These are phyloP conservation scores for Infundibulicybe gibba DNA, from an alignment of 768 basidiomycete species.

Conservation along the genomic window DNA sequence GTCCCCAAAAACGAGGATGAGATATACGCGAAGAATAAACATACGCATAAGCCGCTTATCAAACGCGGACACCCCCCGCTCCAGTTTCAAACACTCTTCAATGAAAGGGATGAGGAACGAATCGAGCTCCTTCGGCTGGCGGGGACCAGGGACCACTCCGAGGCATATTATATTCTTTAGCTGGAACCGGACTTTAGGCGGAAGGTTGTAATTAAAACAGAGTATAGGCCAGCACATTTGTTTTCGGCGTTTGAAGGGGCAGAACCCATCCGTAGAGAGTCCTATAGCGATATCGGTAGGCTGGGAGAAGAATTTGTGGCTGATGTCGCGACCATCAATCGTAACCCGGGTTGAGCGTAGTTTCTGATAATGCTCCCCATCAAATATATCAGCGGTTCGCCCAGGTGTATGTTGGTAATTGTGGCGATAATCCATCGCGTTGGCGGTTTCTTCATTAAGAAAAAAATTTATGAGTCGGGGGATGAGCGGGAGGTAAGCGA, in stretches of 20 bases:
- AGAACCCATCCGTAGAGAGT: too few relatives aligned
- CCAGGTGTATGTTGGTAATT: too few relatives aligned
- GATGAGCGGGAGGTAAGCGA: too few relatives aligned
- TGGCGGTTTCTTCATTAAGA: too few relatives aligned
- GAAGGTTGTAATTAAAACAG: constrained; percentile 25
- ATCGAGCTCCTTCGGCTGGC: constrained; percentile 28
- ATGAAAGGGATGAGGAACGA: constrained; percentile 35
- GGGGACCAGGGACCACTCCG: constrained; percentile 37
- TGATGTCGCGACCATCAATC: too few relatives aligned
- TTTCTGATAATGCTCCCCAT: too few relatives aligned
- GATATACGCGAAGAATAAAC: constrained; percentile 13
- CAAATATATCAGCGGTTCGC: too few relatives aligned
- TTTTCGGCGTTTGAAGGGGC: constrained; percentile 22
- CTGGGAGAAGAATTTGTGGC: too few relatives aligned
- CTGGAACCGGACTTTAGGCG: constrained; percentile 25
- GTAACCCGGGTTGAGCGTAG: too few relatives aligned
- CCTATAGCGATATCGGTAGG: too few relatives aligned
- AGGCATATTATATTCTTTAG: constrained; percentile 26
- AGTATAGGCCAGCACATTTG: constrained; percentile 35
- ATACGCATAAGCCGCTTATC: constrained; percentile 14
- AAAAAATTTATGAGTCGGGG: too few relatives aligned
- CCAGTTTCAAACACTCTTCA: constrained; percentile 25
- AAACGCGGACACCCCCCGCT: constrained; percentile 26
- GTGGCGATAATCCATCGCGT: too few relatives aligned
- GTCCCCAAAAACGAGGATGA: constrained; percentile 17